These are phyloP conservation scores for Hypoxylon crocopeplum DNA, from an alignment of 495 filamentous ascomycete species.

Conservation along the genomic window DNA sequence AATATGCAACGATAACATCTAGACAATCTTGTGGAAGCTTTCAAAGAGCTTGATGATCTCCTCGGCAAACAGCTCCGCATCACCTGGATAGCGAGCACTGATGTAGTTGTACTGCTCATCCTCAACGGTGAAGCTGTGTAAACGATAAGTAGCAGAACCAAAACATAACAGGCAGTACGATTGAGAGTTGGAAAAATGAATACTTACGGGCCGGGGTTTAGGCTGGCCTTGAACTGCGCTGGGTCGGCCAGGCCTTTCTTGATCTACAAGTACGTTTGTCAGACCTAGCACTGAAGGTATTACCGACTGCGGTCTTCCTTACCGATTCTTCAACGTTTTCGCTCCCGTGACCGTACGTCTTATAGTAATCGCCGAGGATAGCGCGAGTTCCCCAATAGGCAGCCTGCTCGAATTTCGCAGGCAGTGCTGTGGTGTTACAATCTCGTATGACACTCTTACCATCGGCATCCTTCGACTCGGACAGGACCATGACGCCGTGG, in stretches of 20 bases:
- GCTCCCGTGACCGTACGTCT: constrained; percentile 61
- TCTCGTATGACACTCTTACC: constrained; percentile 57
- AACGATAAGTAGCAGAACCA: constrained; percentile 4
- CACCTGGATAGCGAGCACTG: constrained; percentile 57
- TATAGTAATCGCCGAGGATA: constrained; percentile 63
- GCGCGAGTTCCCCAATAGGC: constrained; percentile 58
- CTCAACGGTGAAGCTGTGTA: constrained; percentile 55
- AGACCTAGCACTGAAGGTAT: too few relatives aligned
- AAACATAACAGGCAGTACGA: neutral
- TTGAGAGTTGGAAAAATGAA: neutral
- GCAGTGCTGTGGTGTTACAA: constrained; percentile 57
- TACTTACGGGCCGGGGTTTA: constrained; percentile 57
- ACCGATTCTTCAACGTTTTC: constrained; percentile 58
- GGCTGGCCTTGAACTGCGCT: constrained; percentile 56
- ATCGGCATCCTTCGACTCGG: constrained; percentile 48
- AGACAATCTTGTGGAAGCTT: constrained; percentile 38
- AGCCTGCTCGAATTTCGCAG: constrained; percentile 56
- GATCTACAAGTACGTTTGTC: too few relatives aligned
- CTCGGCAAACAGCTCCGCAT: constrained; percentile 55
- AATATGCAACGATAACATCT: neutral
- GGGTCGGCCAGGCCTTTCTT: constrained; percentile 53
- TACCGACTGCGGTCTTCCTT: constrained; percentile 9
- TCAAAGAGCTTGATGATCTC: constrained; percentile 54
- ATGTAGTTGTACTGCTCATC: constrained; percentile 62
- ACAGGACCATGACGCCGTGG: constrained; percentile 62